Percentiles rank a stretch among this genome's conserved stretches.
phyloP scores from a whole-genome alignment of 371 early-diverging fungal genomes.

The Actinomucor elegans region DNA sequence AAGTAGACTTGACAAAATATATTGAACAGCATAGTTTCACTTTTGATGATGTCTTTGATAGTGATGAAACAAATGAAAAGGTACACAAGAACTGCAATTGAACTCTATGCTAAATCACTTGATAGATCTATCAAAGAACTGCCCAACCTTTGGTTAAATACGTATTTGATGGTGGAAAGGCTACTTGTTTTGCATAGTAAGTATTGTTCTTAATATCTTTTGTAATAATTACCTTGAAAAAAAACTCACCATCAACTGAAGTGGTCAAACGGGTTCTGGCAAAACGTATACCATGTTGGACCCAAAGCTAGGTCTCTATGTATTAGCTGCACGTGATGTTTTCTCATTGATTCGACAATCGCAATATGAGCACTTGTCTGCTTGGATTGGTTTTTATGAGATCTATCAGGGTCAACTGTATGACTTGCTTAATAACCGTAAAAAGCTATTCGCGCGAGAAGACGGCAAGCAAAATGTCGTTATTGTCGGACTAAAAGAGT shows the following conservation, averaged over 20 bases:
- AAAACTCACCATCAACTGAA: constrained; percentile 10
- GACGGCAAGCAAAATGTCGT: constrained; percentile 94
- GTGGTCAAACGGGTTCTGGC: constrained; percentile 96
- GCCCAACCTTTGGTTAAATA: constrained; percentile 91
- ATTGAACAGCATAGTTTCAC: constrained; percentile 90
- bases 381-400: constrained; percentile 93
- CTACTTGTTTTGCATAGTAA: constrained; percentile 97
- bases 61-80: constrained; percentile 75
- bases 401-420: constrained; percentile 97
- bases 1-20: constrained; percentile 93
- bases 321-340: constrained; percentile 89
- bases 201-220: too few species aligned
- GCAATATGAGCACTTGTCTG: constrained; percentile 73
- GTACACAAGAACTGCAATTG: constrained; percentile 25
- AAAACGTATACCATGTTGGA: constrained; percentile 99
- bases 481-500: constrained; percentile 86
- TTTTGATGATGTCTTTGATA: constrained; percentile 95
- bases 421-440: constrained; percentile 89
- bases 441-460: constrained; percentile 92
- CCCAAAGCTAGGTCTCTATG: constrained; percentile 81
- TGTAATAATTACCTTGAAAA: too few species aligned
- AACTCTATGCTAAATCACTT: too few species aligned
- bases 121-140: constrained; percentile 78
- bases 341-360: constrained; percentile 74
- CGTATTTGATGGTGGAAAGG: constrained; percentile 91